Percentiles rank a stretch among this genome's conserved stretches.
These are phyloP conservation scores for Andrographis paniculata DNA, from an alignment of 305 asterid genomes.

Conservation along the genomic window DNA sequence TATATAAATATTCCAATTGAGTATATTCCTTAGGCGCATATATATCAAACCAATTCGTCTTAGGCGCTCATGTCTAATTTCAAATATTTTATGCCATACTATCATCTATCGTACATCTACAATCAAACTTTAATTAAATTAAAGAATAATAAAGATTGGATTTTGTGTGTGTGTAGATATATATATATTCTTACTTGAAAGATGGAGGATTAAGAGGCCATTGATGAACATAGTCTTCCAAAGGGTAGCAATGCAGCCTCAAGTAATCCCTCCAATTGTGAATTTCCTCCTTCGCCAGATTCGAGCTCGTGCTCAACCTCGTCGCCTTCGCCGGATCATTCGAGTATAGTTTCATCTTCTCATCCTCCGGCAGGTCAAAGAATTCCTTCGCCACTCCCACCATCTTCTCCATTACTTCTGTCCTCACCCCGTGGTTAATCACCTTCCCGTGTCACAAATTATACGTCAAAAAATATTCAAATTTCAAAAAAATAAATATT, in stretches of 20 bases:
- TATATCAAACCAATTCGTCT: no score
- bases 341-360: conserved; percentile 41
- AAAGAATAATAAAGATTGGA: no score
- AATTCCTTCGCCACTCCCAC: conserved; percentile 22
- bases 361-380: conserved; percentile 32
- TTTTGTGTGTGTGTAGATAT: no score
- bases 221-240: conserved; percentile 3
- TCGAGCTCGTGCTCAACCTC: conserved; percentile 39
- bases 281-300: conserved; percentile 31
- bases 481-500: no score
- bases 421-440: conserved; percentile 5
- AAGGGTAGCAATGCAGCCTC: conserved; percentile 32
- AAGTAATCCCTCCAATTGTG: conserved; percentile 54
- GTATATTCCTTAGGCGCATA: no score
- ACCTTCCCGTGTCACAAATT: no score
- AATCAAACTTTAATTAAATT: no score
- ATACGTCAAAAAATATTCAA: no score
- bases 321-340: conserved; percentile 38
- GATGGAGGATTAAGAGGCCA: conserved; percentile 6
- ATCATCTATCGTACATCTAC: no score
- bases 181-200: conserved; percentile 9
- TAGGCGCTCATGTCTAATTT: no score
- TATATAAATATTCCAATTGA: no score
- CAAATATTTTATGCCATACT: no score
- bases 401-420: conserved; percentile 2